Percentiles rank a stretch among this genome's conserved stretches.
These are phyloP conservation scores for Naegleria lovaniensis DNA, from an alignment of 208 protist species.

Conservation along the genomic window DNA sequence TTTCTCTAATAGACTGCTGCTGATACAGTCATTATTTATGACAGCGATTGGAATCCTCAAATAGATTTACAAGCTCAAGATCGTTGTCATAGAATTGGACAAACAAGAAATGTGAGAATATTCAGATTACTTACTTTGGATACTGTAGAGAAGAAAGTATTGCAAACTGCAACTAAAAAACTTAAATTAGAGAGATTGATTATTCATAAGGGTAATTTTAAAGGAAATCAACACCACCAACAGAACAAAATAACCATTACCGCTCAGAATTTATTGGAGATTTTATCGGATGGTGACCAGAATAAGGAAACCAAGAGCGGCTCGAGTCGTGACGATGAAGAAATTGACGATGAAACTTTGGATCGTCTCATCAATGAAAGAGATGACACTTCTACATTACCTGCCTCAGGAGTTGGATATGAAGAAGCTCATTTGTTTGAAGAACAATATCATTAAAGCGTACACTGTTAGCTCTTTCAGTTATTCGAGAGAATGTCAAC, in stretches of 20 bases:
- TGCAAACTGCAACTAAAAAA: slow-evolving; percentile 57
- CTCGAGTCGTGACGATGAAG: no score
- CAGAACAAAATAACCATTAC: not conserved
- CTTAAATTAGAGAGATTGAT: slow-evolving; percentile 50
- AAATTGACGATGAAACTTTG: not conserved
- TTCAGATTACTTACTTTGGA: slow-evolving; percentile 65
- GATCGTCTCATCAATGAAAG: not conserved
- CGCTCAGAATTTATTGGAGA: slow-evolving; percentile 4
- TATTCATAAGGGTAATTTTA: slow-evolving; percentile 31
- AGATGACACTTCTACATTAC: not conserved
- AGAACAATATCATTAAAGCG: not conserved
- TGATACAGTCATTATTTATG: slow-evolving; percentile 60
- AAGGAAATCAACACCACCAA: not conserved
- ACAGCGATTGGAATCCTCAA: slow-evolving; percentile 74
- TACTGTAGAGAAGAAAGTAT: slow-evolving; percentile 59
- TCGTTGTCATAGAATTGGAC: slow-evolving; percentile 59
- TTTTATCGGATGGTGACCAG: not conserved
- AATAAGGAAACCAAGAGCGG: not conserved
- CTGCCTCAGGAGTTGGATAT: not conserved
- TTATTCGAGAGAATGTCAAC: no score
- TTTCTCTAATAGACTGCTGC: not conserved
- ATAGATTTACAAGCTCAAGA: slow-evolving; percentile 66
- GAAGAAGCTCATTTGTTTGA: not conserved
- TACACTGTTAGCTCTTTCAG: no score
- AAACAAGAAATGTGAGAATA: slow-evolving; percentile 58